These are phyloP conservation scores for Geranomyces variabilis DNA, from an alignment of 192 early-diverging fungal genomes.

Conservation along the genomic window DNA sequence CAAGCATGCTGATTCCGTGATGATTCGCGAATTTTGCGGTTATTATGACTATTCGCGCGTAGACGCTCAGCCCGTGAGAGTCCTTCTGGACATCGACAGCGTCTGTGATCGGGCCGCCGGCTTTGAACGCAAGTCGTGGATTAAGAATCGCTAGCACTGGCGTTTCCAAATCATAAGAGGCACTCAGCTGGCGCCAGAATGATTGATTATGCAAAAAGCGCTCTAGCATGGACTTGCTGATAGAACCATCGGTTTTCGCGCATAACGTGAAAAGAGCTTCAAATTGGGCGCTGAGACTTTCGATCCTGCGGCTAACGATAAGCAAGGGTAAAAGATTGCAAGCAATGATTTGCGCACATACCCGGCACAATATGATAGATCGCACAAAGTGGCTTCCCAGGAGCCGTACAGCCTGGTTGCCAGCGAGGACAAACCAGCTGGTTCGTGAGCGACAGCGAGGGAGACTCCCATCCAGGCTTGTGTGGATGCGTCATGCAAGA, in stretches of 20 bases:
- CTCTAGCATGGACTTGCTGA: background rate
- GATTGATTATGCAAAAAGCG: background rate
- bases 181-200: background rate
- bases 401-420: background rate
- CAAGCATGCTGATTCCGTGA: background rate
- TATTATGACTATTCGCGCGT: background rate
- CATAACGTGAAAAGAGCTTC: too few relatives aligned
- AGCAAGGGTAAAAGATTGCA: too few relatives aligned
- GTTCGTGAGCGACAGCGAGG: background rate
- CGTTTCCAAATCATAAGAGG: background rate
- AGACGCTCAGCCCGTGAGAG: background rate
- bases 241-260: too few relatives aligned
- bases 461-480: background rate
- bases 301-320: too few relatives aligned
- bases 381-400: background rate
- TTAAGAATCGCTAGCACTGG: background rate
- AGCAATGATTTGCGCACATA: background rate
- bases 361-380: conserved; percentile 1
- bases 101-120: background rate
- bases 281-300: too few relatives aligned
- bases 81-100: background rate
- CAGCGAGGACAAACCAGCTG: background rate
- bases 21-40: background rate
- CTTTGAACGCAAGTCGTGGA: background rate
- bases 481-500: background rate